Conservation (phyloP, 129 eudicot genomes). For the Helichrysum umbraculigerum region DNA sequence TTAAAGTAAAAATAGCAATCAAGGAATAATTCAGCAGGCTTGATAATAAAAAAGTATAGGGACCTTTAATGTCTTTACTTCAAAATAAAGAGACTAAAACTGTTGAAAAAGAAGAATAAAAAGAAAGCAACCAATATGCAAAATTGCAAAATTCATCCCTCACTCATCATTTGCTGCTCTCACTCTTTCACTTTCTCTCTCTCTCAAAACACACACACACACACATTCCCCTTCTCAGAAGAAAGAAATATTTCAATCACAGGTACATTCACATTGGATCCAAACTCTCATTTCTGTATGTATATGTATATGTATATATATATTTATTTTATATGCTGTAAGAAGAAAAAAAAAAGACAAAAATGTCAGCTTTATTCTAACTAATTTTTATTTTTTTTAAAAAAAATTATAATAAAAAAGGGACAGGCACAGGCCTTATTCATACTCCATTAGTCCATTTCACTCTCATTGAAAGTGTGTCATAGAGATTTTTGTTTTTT, state of each 20-base stretch:
- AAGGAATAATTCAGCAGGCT: neutral
- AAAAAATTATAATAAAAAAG: slow-evolving; percentile 33
- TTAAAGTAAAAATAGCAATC: neutral
- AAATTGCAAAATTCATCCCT: slow-evolving; percentile 15
- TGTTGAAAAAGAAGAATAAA: slow-evolving; percentile 18
- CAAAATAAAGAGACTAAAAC: slow-evolving; percentile 35
- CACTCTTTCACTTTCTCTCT: slow-evolving; percentile 26
- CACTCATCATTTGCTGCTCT: slow-evolving; percentile 35
- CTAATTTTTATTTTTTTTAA: neutral
- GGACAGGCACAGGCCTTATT: slow-evolving; percentile 27
- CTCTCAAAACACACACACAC: slow-evolving; percentile 25
- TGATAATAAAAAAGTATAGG: slow-evolving; percentile 7
- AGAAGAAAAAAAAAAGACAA: slow-evolving; percentile 15
- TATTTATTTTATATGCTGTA: slow-evolving; percentile 6
- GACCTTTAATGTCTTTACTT: slow-evolving; percentile 22
- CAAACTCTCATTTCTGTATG: slow-evolving; percentile 22
- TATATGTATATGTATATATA: neutral
- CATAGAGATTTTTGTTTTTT: slow-evolving; percentile 36
- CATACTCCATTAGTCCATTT: slow-evolving; percentile 15
- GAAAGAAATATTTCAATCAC: slow-evolving; percentile 29
- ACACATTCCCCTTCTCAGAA: slow-evolving; percentile 29
- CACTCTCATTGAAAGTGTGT: slow-evolving; percentile 26
- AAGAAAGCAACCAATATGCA: slow-evolving; percentile 7
- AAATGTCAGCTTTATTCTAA: slow-evolving; percentile 38
- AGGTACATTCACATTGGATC: slow-evolving; percentile 27